Conservation (phyloP, 768 basidiomycete genomes). For the Multifurca ochricompacta region DNA sequence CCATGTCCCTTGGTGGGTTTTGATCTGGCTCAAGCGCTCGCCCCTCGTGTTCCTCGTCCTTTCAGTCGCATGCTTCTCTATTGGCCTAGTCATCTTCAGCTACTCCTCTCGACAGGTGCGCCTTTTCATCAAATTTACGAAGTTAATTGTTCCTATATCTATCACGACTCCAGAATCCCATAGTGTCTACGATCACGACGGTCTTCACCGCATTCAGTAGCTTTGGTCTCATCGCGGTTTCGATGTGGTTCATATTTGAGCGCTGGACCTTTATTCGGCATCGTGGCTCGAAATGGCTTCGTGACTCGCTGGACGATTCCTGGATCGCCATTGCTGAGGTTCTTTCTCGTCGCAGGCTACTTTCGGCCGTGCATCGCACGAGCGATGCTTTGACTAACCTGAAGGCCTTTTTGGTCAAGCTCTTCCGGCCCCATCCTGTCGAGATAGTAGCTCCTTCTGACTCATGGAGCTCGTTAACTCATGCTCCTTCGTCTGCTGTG, state of each 20-base stretch:
- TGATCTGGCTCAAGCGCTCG: conserved; percentile 82
- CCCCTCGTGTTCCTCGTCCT: conserved; percentile 77
- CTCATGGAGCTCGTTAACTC: conserved; percentile 14
- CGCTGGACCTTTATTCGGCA: conserved; percentile 56
- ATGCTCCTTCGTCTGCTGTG: conserved; percentile 1
- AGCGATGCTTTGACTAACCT: background rate
- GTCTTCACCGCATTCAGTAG: conserved; percentile 69
- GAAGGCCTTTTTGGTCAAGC: background rate
- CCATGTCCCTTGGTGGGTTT: conserved; percentile 74
- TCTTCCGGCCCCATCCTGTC: background rate
- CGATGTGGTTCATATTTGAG: conserved; percentile 66
- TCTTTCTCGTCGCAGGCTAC: conserved; percentile 3
- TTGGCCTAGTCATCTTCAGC: conserved; percentile 71
- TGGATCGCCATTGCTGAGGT: conserved; percentile 23
- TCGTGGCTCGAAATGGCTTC: conserved; percentile 62
- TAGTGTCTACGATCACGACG: conserved; percentile 66
- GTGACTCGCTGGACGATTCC: conserved; percentile 45
- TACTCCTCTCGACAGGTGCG: conserved; percentile 66
- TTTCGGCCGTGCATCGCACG: background rate
- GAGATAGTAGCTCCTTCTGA: conserved; percentile 3
- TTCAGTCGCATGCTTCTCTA: conserved; percentile 76
- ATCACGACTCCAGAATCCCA: conserved; percentile 33
- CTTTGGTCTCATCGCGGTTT: conserved; percentile 63
- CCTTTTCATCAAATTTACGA: background rate
- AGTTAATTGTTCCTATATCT: background rate